Evolutionary conservation across 1,284 basidiomycete genomes (phyloP).

Genomic region (Trametes hirsuta): DNA sequence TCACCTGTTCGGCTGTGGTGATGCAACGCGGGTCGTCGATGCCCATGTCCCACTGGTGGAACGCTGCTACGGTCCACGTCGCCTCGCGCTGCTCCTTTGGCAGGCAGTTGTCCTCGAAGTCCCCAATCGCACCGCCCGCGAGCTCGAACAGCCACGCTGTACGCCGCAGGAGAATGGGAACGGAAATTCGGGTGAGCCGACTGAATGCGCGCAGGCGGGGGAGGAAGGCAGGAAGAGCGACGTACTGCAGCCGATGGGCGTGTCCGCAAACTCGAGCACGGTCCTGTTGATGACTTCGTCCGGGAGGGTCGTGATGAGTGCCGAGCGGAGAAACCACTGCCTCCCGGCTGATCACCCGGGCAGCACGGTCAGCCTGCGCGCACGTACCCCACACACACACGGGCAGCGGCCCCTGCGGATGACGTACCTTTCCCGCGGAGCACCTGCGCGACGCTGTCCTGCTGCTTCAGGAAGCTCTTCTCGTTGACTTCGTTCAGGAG

Average conservation of each 20-base stretch:
- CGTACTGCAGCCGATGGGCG: constrained; percentile 87
- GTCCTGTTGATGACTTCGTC: constrained; percentile 88
- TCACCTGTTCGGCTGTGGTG: constrained; percentile 76
- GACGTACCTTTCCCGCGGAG: constrained; percentile 74
- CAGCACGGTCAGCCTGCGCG: background rate
- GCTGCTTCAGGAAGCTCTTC: constrained; percentile 85
- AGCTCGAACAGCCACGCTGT: constrained; percentile 90
- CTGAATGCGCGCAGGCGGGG: background rate
- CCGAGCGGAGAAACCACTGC: constrained; percentile 89
- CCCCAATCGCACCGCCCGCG: constrained; percentile 79
- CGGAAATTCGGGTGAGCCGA: background rate
- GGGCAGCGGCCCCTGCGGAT: background rate
- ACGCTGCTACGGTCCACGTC: constrained; percentile 82
- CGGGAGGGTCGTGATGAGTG: constrained; percentile 76
- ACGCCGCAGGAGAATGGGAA: background rate
- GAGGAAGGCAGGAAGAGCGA: constrained; percentile 21
- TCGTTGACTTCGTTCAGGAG: constrained; percentile 89
- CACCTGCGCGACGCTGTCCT: constrained; percentile 89
- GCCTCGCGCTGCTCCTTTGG: constrained; percentile 79
- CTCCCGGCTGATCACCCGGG: constrained; percentile 55
- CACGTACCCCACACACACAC: background rate
- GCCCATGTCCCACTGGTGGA: constrained; percentile 91
- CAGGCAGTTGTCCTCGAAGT: constrained; percentile 75
- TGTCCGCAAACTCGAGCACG: constrained; percentile 77
- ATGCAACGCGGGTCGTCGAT: constrained; percentile 80